Conservation (phyloP, 495 filamentous ascomycete genomes). For the Xylaria acuta region DNA sequence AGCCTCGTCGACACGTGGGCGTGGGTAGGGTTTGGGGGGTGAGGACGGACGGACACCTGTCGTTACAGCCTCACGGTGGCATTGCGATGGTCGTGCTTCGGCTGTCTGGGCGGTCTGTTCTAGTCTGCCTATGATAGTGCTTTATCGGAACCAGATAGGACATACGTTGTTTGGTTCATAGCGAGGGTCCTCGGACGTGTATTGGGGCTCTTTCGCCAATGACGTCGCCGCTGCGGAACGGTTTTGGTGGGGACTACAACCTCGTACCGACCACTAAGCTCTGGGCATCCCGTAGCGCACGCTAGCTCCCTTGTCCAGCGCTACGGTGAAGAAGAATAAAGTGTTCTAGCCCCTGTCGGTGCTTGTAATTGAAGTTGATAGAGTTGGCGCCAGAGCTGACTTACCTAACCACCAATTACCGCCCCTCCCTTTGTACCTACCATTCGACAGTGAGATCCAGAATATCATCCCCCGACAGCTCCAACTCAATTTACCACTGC, state of each 20-base stretch:
- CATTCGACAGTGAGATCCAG: not conserved
- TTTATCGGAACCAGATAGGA: slow-evolving; percentile 10
- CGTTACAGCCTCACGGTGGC: slow-evolving; percentile 15
- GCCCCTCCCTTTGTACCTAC: not conserved
- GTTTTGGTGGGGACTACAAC: slow-evolving; percentile 5
- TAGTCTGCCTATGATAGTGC: not conserved
- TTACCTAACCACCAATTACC: not conserved
- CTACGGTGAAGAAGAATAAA: not conserved
- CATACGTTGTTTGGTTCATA: slow-evolving; percentile 6
- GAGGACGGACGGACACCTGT: not conserved
- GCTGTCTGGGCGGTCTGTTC: not conserved
- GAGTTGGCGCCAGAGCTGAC: not conserved
- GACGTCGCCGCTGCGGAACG: slow-evolving; percentile 22
- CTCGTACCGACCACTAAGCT: not conserved
- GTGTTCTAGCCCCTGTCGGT: not conserved
- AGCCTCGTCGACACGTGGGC: slow-evolving; percentile 13
- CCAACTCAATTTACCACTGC: not conserved
- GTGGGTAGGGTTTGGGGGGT: not conserved
- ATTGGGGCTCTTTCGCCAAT: slow-evolving; percentile 15
- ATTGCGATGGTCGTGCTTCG: slow-evolving; percentile 2
- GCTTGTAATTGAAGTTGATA: too few species aligned
- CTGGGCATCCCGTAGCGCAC: not conserved
- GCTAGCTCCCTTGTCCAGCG: slow-evolving; percentile 1
- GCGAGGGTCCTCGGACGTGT: not conserved
- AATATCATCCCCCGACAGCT: not conserved